Conservation (phyloP, 2,329 filamentous ascomycete species). For the Neocucurbitaria cava region DNA sequence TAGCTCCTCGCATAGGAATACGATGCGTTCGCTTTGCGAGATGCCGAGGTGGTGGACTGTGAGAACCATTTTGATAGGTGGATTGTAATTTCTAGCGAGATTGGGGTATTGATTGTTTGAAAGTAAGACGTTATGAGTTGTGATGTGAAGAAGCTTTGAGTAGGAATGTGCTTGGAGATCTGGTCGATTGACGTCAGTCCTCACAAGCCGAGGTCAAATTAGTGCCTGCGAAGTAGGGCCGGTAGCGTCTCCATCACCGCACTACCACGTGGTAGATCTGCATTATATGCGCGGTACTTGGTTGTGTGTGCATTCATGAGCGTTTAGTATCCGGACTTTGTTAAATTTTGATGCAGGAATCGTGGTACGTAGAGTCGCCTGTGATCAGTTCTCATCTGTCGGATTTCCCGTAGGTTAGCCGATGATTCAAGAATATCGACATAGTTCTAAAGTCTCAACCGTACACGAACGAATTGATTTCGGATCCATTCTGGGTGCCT, state of each 20-base stretch:
- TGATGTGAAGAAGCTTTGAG: background rate
- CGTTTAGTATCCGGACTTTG: no score
- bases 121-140: background rate
- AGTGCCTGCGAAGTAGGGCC: background rate
- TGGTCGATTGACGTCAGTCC: background rate
- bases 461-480: no score
- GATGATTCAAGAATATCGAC: no score
- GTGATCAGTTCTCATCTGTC: no score
- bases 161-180: background rate
- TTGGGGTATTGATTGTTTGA: background rate
- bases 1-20: slow-evolving; percentile 70
- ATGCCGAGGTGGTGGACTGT: slow-evolving; percentile 35
- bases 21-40: slow-evolving; percentile 68
- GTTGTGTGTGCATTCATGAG: no score
- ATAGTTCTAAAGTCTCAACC: no score
- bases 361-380: no score
- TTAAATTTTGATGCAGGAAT: no score
- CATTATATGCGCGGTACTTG: no score
- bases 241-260: background rate
- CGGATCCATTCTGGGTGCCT: no score
- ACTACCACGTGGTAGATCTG: no score
- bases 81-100: background rate
- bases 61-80: slow-evolving; percentile 21
- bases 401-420: no score
- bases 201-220: background rate